Base-by-base conservation (phyloP, 2,329 filamentous ascomycete genomes). In the Clathrospora elynae region DNA sequence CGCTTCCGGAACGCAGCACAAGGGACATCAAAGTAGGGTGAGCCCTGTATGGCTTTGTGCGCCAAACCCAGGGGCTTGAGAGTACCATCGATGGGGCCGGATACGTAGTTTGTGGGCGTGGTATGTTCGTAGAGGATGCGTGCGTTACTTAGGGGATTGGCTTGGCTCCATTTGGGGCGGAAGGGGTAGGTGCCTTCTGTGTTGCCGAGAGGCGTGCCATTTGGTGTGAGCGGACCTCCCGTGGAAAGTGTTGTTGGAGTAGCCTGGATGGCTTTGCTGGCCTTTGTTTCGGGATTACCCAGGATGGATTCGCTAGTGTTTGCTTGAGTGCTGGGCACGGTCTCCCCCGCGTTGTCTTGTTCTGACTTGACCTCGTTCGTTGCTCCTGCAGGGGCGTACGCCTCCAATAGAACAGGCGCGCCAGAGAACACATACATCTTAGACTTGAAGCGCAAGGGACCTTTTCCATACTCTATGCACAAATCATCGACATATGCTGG, bases 401-500 rank as follows among this genome's bases (percentile, higher is more conserved):
- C 16, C 23, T 23, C n/a, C 2, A n/a, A n/a, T 5, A 18, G 16
- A 6, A 22, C 20, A 2, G 36, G n/a, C 8, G 13, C 18, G 11
- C 36, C 36, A 32, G 17, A 16, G 13, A 39, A 39, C 28, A 31
- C 36, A 16, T 39, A 39, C 7, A 12, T 1, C 1, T 3, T 19
- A 14, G 19, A 1, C 1, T 13, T 57, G 9, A 29, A 42, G 7
- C 48, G 43, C 23, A 57, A 12, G 5, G 36, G 40, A 6, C 24
- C 52, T 17, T 42, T 53, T 11, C 49, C 51, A 12, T 43, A 50
- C 16, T 23, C 39, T 1, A 36, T 52, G 23, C 31, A 17, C 3
- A 39, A 43, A 6, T 50, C 48, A 19, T 59, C 57, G 2, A 52
- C 12, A 37, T 47, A 61, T 2, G 70, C 71, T 7, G 66, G 51